Evolutionary conservation across 2,329 filamentous ascomycete species (phyloP), one percentile per base, ranked within the genome.

Genomic region (Gyromitra esculenta): DNA sequence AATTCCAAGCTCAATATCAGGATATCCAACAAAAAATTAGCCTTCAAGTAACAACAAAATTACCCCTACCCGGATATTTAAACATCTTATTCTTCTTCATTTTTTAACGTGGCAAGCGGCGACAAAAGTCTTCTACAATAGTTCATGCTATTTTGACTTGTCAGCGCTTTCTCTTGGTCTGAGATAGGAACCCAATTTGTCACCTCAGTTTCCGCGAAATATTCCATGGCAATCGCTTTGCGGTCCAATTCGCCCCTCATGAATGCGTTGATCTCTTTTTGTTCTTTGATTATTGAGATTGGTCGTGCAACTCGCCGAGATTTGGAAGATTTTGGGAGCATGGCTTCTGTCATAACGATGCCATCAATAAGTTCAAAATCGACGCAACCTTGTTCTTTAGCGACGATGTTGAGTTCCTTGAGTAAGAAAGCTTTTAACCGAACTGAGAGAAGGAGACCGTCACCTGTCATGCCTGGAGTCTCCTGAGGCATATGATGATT

Each of bases 291-390:
- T 21, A 31, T 48, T 66, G 15, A 43, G 21, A 11, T 54, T 35
- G 9, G 1, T 11, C 21, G 56, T 37, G 41, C 37, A 9, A 18
- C 18, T 2, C 31, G 21, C 13, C 45, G 63, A 2, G 41, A n/a
- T 37, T 45, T 54, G 13, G 37, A 1, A 4, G n/a, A 15, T 25
- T 39, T 64, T 11, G 72, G 72, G n/a, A 75, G 72, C 5, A 21
- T 15, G 13, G 60, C 25, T 3, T 41, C 50, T 1, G 64, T 71
- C 39, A 78, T 43, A 7, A 78, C 59, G 7, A 74, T 21, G 2
- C 69, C 64, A 6, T 57, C 73, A 13, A 78, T 48, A 4, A 73
- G 60, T 35, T 78, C 76, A 35, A 74, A 78, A 21, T 71, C 76
- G 15, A 77, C 74, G 7, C 72, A 39, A 4, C 76, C 76, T 4